Conservation (phyloP, 2,329 filamentous ascomycete species). For the Coniochaeta prunicola region DNA sequence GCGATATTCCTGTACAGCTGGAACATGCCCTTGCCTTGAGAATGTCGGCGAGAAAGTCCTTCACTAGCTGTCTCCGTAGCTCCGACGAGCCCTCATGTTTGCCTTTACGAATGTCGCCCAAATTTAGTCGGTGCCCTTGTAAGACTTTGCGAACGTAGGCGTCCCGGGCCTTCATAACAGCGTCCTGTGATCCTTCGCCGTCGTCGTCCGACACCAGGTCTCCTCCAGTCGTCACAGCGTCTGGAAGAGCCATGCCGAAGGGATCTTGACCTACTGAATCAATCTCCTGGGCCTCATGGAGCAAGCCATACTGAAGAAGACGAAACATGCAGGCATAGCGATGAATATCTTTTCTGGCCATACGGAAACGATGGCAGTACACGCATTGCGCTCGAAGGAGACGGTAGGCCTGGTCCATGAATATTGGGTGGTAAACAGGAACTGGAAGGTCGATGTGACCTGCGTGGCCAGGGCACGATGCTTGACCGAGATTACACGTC, state of each 20-base stretch:
- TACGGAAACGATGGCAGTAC: slow-evolving; percentile 82
- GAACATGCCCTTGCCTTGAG: slow-evolving; percentile 63
- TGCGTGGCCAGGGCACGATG: slow-evolving; percentile 82
- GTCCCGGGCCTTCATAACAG: slow-evolving; percentile 43
- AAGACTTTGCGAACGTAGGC: slow-evolving; percentile 70
- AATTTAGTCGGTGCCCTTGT: slow-evolving; percentile 44
- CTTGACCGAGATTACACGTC: slow-evolving; percentile 80
- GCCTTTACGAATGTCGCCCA: slow-evolving; percentile 44
- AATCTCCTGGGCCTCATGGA: slow-evolving; percentile 58
- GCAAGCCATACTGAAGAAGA: slow-evolving; percentile 75
- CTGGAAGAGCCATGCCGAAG: slow-evolving; percentile 32
- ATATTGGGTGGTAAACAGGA: slow-evolving; percentile 92
- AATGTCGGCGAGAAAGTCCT: slow-evolving; percentile 73
- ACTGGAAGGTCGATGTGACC: slow-evolving; percentile 94
- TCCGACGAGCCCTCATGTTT: slow-evolving; percentile 83
- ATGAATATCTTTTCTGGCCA: slow-evolving; percentile 70
- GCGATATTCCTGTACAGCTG: slow-evolving; percentile 63
- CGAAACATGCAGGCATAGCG: slow-evolving; percentile 77
- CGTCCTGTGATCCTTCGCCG: slow-evolving; percentile 45
- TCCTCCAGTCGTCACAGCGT: slow-evolving; percentile 34
- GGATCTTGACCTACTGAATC: slow-evolving; percentile 43
- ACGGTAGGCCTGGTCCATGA: slow-evolving; percentile 85
- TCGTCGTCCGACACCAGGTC: slow-evolving; percentile 51
- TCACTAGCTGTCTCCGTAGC: slow-evolving; percentile 67
- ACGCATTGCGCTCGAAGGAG: slow-evolving; percentile 81